Conservation (phyloP, 2,329 filamentous ascomycete species). For the Diaporthe citriasiana region DNA sequence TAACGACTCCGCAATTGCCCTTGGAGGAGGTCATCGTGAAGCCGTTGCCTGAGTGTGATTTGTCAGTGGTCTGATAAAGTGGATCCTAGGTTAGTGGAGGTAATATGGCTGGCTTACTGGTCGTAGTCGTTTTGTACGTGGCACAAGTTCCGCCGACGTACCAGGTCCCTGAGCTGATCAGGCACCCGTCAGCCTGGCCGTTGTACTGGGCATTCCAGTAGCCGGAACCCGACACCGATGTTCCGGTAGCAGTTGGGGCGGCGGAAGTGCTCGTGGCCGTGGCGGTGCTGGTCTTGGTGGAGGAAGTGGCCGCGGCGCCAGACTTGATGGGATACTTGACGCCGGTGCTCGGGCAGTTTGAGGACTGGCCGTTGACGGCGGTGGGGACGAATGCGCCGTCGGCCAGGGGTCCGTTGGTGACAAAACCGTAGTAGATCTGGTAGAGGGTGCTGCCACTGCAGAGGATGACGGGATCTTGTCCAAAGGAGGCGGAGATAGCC, state of each 20-base stretch:
- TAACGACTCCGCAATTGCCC: slow-evolving; percentile 69
- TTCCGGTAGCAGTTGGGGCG: slow-evolving; percentile 53
- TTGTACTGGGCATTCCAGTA: slow-evolving; percentile 68
- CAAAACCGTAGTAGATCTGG: slow-evolving; percentile 42
- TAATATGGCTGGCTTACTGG: slow-evolving; percentile 34
- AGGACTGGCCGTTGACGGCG: slow-evolving; percentile 34
- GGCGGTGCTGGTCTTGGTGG: slow-evolving; percentile 9
- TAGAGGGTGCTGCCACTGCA: slow-evolving; percentile 33
- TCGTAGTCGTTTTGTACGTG: slow-evolving; percentile 69
- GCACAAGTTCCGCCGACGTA: slow-evolving; percentile 77
- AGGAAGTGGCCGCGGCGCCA: slow-evolving; percentile 21
- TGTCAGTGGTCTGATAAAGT: neutral
- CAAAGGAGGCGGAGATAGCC: slow-evolving; percentile 39
- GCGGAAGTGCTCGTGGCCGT: slow-evolving; percentile 52
- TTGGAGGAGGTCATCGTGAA: slow-evolving; percentile 72
- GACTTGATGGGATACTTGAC: slow-evolving; percentile 40
- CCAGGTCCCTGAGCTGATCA: slow-evolving; percentile 78
- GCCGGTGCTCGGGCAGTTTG: slow-evolving; percentile 36
- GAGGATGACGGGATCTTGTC: slow-evolving; percentile 37
- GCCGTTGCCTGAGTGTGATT: slow-evolving; percentile 51
- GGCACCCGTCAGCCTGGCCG: slow-evolving; percentile 70
- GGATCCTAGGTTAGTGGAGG: too few species aligned
- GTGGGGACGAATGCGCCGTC: slow-evolving; percentile 38
- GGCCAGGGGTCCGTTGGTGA: slow-evolving; percentile 29
- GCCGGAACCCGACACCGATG: slow-evolving; percentile 65